Conservation (phyloP, 768 basidiomycete species). For the Xerocomellus intermedius region DNA sequence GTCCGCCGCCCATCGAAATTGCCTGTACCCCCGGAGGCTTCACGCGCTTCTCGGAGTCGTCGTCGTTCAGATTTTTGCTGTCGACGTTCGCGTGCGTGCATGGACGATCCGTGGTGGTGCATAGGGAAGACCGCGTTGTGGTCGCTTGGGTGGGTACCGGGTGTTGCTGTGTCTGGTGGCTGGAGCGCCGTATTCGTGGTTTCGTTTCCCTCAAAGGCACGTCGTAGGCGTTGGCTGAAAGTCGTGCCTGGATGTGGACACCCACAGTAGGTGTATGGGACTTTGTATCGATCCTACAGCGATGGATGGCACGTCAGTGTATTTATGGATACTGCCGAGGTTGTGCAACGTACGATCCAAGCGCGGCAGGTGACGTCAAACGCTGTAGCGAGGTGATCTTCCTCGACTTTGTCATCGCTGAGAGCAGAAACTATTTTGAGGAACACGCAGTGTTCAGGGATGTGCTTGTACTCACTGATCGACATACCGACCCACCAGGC, state of each 20-base stretch:
- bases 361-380: slow-evolving; percentile 51
- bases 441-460: neutral
- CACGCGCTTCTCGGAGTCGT: neutral
- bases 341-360: slow-evolving; percentile 40
- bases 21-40: neutral
- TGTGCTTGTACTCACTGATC: slow-evolving; percentile 45
- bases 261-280: slow-evolving; percentile 58
- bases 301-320: neutral
- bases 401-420: slow-evolving; percentile 55
- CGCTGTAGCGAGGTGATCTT: slow-evolving; percentile 40
- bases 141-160: slow-evolving; percentile 52
- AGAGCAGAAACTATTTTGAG: neutral
- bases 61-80: neutral
- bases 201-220: slow-evolving; percentile 9
- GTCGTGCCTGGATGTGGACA: slow-evolving; percentile 48
- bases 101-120: slow-evolving; percentile 8
- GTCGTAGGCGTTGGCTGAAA: slow-evolving; percentile 43
- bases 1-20: neutral
- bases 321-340: neutral
- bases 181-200: slow-evolving; percentile 25
- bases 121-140: slow-evolving; percentile 46
- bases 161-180: slow-evolving; percentile 35
- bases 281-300: slow-evolving; percentile 42
- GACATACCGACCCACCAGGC: slow-evolving; percentile 44
- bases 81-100: neutral